Conservation (phyloP, 805 yeast genomes). For the Candida anglica region DNA sequence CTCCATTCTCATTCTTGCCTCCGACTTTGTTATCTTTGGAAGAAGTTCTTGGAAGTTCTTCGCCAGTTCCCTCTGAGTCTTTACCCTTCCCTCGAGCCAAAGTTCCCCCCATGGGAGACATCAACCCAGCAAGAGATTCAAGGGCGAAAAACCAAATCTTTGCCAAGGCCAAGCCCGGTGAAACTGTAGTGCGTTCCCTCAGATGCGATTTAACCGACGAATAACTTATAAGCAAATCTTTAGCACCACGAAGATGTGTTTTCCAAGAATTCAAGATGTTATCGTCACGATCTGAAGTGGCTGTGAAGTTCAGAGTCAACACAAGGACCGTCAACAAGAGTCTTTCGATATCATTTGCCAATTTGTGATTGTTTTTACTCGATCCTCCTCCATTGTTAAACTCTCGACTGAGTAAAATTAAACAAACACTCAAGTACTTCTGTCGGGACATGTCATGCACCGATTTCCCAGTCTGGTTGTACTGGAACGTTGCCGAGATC, state of each 20-base stretch:
- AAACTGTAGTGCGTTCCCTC: slow-evolving; percentile 14
- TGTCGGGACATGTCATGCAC: slow-evolving; percentile 47
- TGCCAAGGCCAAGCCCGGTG: slow-evolving; percentile 48
- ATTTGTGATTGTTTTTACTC: slow-evolving; percentile 12
- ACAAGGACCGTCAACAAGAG: slow-evolving; percentile 59
- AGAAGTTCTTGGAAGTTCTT: no score
- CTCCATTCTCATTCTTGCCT: slow-evolving; percentile 20
- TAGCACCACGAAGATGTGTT: slow-evolving; percentile 60
- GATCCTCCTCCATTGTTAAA: slow-evolving; percentile 25
- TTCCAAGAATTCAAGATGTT: slow-evolving; percentile 47
- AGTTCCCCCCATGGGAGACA: slow-evolving; percentile 53
- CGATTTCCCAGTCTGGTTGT: slow-evolving; percentile 31
- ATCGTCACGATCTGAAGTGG: slow-evolving; percentile 27
- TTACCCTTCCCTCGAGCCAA: slow-evolving; percentile 18
- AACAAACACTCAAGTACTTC: slow-evolving; percentile 59
- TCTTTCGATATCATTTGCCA: slow-evolving; percentile 54
- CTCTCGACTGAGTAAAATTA: slow-evolving; percentile 48
- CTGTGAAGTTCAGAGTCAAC: slow-evolving; percentile 55
- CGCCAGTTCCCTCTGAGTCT: no score
- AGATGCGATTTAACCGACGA: slow-evolving; percentile 19
- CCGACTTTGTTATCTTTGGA: slow-evolving; percentile 17
- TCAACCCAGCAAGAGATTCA: slow-evolving; percentile 51
- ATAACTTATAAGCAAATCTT: slow-evolving; percentile 51
- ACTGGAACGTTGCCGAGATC: slow-evolving; percentile 58
- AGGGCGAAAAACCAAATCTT: slow-evolving; percentile 54